These are phyloP conservation scores for Coelastrella sp. DNA, from an alignment of 139 green algal genomes.

Conservation along the genomic window DNA sequence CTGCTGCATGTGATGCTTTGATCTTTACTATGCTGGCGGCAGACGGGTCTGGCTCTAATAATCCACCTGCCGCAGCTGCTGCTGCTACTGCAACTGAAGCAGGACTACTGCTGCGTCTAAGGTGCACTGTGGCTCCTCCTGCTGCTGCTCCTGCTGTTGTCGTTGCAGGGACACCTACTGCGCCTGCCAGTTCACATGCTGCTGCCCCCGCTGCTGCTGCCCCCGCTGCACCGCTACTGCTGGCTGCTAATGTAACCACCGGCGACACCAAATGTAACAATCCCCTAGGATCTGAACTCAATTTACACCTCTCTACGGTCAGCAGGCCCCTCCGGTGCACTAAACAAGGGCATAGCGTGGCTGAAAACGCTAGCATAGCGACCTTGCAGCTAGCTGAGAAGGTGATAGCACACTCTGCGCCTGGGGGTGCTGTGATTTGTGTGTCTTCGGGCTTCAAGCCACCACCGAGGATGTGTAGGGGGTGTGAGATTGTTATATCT, in stretches of 20 bases:
- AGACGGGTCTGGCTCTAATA: no score
- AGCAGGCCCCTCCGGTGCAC: slow-evolving; percentile 51
- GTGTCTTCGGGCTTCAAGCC: slow-evolving; percentile 49
- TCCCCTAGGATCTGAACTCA: slow-evolving; percentile 44
- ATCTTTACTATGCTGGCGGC: no score
- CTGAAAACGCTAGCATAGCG: slow-evolving; percentile 47
- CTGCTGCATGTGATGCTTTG: no score
- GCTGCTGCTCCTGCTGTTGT: not conserved
- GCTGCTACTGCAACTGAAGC: not conserved
- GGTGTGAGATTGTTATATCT: slow-evolving; percentile 52
- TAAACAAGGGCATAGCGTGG: slow-evolving; percentile 45
- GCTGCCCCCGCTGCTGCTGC: not conserved
- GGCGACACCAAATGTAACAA: slow-evolving; percentile 56
- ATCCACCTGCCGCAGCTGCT: not conserved
- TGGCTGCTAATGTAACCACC: slow-evolving; percentile 49
- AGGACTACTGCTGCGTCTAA: not conserved
- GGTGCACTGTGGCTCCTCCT: no score
- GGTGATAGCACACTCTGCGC: slow-evolving; percentile 45
- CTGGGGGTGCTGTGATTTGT: not conserved
- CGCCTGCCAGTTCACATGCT: not conserved
- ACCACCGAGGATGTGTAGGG: slow-evolving; percentile 53
- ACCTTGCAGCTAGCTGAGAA: slow-evolving; percentile 57
- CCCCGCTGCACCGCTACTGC: not conserved
- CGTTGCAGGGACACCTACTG: not conserved
- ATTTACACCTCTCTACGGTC: slow-evolving; percentile 49